phyloP scores from a whole-genome alignment of 2,329 filamentous ascomycete genomes.

The Neonectria coccinea region DNA sequence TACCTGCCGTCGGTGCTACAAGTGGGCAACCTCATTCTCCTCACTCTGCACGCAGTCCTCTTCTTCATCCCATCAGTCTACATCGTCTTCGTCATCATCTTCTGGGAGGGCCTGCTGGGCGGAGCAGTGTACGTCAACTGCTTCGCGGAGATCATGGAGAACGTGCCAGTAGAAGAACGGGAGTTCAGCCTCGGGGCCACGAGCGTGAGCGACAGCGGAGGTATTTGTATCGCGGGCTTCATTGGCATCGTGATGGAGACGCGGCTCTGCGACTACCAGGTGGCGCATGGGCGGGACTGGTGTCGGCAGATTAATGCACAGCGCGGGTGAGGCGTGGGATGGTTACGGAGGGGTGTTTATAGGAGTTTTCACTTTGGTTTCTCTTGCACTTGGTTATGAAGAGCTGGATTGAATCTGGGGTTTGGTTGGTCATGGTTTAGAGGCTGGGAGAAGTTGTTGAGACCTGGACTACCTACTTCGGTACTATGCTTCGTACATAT shows the following conservation, averaged over 20 bases:
- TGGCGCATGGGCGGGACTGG: slow-evolving; percentile 80
- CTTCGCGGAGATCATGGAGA: slow-evolving; percentile 92
- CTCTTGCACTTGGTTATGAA: slow-evolving; percentile 1
- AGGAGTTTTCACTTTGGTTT: slow-evolving; percentile 3
- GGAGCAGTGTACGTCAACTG: slow-evolving; percentile 96
- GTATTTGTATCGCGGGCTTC: slow-evolving; percentile 90
- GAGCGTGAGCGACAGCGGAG: slow-evolving; percentile 90
- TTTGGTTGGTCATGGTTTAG: neutral
- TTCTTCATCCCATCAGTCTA: slow-evolving; percentile 88
- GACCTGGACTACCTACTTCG: neutral
- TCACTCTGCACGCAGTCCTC: slow-evolving; percentile 81
- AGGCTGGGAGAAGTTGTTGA: neutral
- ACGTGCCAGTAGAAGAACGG: slow-evolving; percentile 78
- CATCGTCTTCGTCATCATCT: slow-evolving; percentile 84
- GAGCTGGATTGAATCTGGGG: neutral
- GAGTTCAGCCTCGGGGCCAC: slow-evolving; percentile 94
- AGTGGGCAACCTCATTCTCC: slow-evolving; percentile 77
- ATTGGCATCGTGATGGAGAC: slow-evolving; percentile 86
- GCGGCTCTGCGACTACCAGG: slow-evolving; percentile 85
- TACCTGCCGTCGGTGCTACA: slow-evolving; percentile 89
- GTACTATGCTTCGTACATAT: neutral
- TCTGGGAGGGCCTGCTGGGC: slow-evolving; percentile 94
- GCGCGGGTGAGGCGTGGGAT: slow-evolving; percentile 23
- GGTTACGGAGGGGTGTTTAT: slow-evolving; percentile 6
- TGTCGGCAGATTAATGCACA: slow-evolving; percentile 69